phyloP scores from a whole-genome alignment of 352 stramenopile genomes.

The Phytophthora rubi region DNA sequence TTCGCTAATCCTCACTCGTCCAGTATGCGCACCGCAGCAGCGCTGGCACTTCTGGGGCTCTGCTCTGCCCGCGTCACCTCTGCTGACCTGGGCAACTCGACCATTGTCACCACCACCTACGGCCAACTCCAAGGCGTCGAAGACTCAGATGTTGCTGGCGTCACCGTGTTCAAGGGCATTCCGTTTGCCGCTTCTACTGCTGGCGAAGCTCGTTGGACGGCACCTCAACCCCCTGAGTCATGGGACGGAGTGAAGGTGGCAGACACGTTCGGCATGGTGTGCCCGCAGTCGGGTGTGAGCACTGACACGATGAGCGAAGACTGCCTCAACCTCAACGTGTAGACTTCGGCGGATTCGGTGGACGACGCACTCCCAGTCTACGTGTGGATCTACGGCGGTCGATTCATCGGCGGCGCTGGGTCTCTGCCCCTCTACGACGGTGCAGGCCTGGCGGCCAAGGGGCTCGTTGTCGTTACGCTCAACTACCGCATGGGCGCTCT shows the following conservation, averaged over 20 bases:
- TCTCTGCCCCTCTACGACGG: slow-evolving; percentile 17
- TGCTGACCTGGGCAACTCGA: neutral
- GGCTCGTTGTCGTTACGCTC: slow-evolving; percentile 82
- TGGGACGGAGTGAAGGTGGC: neutral
- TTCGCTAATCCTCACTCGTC: neutral
- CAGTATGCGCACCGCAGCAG: neutral
- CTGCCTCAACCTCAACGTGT: neutral
- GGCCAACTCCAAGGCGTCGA: neutral
- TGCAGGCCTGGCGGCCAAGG: slow-evolving; percentile 21
- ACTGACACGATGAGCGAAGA: neutral
- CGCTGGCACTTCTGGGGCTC: neutral
- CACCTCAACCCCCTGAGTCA: neutral
- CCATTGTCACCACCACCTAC: neutral
- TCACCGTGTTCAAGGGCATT: neutral
- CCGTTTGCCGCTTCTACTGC: neutral
- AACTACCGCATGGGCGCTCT: slow-evolving; percentile 91
- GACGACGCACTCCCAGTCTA: slow-evolving; percentile 12
- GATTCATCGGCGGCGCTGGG: slow-evolving; percentile 9
- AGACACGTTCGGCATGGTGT: neutral
- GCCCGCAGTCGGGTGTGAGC: neutral
- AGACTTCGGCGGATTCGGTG: neutral
- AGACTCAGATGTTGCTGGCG: neutral
- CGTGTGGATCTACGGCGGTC: slow-evolving; percentile 23
- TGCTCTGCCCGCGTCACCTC: neutral
- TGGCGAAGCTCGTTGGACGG: neutral